These are phyloP conservation scores for Fusarium miscanthi DNA, from an alignment of 2,329 filamentous ascomycete genomes.

Conservation along the genomic window DNA sequence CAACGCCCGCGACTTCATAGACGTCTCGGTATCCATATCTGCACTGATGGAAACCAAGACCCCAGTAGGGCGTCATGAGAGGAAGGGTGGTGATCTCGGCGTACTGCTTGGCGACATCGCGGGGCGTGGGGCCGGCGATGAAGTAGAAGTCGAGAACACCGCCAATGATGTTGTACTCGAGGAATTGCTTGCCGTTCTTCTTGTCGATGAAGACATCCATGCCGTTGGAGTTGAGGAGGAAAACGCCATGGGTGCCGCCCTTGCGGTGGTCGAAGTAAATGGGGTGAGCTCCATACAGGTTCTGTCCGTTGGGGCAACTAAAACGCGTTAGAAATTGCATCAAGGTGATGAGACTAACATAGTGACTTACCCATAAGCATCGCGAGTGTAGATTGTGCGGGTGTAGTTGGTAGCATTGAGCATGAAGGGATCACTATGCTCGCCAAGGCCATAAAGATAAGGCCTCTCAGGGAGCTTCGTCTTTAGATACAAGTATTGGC, in stretches of 20 bases:
- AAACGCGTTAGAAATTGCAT: accelerated
- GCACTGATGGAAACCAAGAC: slow-evolving; percentile 71
- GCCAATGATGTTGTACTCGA: slow-evolving; percentile 84
- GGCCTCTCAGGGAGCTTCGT: slow-evolving; percentile 76
- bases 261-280: slow-evolving; percentile 80
- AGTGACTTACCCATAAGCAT: slow-evolving; percentile 61
- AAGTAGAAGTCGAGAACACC: slow-evolving; percentile 81
- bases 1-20: slow-evolving; percentile 73
- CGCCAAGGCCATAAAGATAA: slow-evolving; percentile 81
- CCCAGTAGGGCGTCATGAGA: slow-evolving; percentile 73
- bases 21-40: slow-evolving; percentile 73
- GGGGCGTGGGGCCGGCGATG: slow-evolving; percentile 67
- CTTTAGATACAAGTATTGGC: slow-evolving; percentile 79
- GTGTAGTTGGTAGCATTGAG: slow-evolving; percentile 71
- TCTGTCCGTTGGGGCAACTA: slow-evolving; percentile 66
- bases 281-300: slow-evolving; percentile 79
- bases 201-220: slow-evolving; percentile 83
- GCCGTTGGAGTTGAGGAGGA: slow-evolving; percentile 77
- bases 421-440: slow-evolving; percentile 77
- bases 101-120: slow-evolving; percentile 70
- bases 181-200: slow-evolving; percentile 68
- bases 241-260: slow-evolving; percentile 70
- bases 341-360: accelerated
- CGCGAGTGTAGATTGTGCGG: slow-evolving; percentile 70
- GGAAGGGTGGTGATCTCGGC: slow-evolving; percentile 66